These are phyloP conservation scores for Populus nigra DNA, from an alignment of 345 rosid species.

Conservation along the genomic window DNA sequence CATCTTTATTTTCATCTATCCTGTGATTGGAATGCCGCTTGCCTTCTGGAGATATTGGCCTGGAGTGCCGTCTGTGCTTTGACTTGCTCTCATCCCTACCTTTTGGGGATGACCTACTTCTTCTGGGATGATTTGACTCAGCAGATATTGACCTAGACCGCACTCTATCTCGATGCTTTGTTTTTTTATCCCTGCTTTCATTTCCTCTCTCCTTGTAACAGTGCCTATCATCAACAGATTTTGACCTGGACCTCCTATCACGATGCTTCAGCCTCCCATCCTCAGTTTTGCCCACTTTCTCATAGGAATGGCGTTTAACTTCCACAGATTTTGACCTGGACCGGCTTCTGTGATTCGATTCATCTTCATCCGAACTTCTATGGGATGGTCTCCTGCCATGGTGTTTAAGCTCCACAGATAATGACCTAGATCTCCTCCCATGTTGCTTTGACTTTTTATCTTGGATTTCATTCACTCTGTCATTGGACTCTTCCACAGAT, in stretches of 20 bases:
- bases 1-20: constrained; percentile 35
- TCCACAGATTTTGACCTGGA: constrained; percentile 58
- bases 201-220: constrained; percentile 39
- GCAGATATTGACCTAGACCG: constrained; percentile 63
- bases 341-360: constrained; percentile 42
- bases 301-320: constrained; percentile 26
- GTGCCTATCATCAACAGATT: constrained; percentile 55
- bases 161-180: constrained; percentile 56
- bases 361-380: constrained; percentile 42
- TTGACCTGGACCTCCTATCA: constrained; percentile 65
- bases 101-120: constrained; percentile 52
- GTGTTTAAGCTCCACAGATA: constrained; percentile 45
- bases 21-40: constrained; percentile 42
- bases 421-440: constrained; percentile 52
- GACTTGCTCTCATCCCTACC: constrained; percentile 47
- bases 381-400: constrained; percentile 35
- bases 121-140: constrained; percentile 46
- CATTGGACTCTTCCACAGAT: constrained; percentile 46
- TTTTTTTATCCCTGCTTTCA: constrained; percentile 46
- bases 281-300: constrained; percentile 38
- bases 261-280: constrained; percentile 42
- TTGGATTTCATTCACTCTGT: constrained; percentile 35
- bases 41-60: constrained; percentile 53
- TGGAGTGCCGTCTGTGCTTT: constrained; percentile 47
- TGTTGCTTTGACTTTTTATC: constrained; percentile 41